These are phyloP conservation scores for Prosopis cineraria DNA, from an alignment of 306 rosid species.

Conservation along the genomic window DNA sequence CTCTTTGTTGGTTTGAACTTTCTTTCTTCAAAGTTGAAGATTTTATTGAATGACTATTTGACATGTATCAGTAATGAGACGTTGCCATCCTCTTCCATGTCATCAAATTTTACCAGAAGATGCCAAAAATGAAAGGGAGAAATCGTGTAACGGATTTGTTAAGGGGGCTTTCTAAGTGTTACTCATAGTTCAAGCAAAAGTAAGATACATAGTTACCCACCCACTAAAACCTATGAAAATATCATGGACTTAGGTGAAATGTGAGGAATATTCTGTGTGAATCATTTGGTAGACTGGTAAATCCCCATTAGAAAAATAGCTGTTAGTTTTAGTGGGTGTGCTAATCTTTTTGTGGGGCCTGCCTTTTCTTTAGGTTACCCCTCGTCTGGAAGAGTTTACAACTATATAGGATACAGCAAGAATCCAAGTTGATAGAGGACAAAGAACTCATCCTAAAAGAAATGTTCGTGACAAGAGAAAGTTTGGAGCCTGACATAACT, in stretches of 20 bases:
- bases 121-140: background rate
- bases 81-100: background rate
- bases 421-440: slow-evolving; percentile 60
- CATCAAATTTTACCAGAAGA: background rate
- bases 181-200: slow-evolving; percentile 6
- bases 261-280: background rate
- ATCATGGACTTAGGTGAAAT: background rate
- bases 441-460: slow-evolving; percentile 57
- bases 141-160: background rate
- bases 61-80: background rate
- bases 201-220: background rate
- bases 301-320: background rate
- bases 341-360: slow-evolving; percentile 22
- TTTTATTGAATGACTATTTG: background rate
- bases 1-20: background rate
- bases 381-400: slow-evolving; percentile 78
- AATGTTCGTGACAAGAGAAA: slow-evolving; percentile 71
- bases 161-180: background rate
- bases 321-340: slow-evolving; percentile 12
- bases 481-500: slow-evolving; percentile 49
- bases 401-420: slow-evolving; percentile 68
- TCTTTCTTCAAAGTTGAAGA: background rate
- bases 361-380: slow-evolving; percentile 59
- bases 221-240: background rate
- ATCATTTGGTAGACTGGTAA: slow-evolving; percentile 9